A percentile compares a stretch with the other conserved stretches of the same genome.
Conservation (phyloP, 148 eudicot genomes). For the Talinum fruticosum region DNA sequence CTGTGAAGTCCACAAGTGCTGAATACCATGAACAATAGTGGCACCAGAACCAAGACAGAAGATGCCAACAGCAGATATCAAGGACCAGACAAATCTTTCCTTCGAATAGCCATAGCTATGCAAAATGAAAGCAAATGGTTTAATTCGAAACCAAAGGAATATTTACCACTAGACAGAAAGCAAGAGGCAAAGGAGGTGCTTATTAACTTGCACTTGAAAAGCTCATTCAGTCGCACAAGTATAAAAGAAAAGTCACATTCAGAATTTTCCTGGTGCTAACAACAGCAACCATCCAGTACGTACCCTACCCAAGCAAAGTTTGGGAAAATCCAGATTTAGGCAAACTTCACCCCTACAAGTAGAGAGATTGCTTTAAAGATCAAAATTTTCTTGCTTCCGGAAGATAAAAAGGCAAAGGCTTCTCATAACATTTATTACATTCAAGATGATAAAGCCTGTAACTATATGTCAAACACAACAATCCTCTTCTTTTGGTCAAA, state of each 20-base stretch:
- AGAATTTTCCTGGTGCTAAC: too few species aligned
- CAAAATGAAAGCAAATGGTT: constrained; percentile 27
- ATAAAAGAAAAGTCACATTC: not conserved
- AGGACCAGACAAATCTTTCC: constrained; percentile 99
- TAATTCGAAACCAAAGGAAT: not conserved
- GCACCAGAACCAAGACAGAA: constrained; percentile 99
- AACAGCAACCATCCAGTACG: not conserved
- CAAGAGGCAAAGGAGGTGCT: not conserved
- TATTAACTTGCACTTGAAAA: not conserved
- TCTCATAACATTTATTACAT: not conserved
- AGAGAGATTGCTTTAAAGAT: not conserved
- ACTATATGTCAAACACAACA: not conserved
- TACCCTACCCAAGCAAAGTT: not conserved
- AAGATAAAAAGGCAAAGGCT: not conserved
- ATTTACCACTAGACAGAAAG: not conserved
- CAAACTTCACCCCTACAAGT: not conserved
- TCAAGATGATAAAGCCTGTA: not conserved
- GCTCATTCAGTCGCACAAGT: not conserved
- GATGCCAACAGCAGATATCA: constrained; percentile 98
- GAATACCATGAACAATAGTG: constrained; percentile 89
- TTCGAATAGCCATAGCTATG: constrained; percentile 92
- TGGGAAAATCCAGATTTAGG: not conserved
- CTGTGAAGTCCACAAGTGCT: constrained; percentile 87
- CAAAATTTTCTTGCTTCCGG: not conserved
- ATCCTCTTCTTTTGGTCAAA: not conserved